Base-by-base conservation (phyloP, 164 flowering plant genomes). In the Sedum album region DNA sequence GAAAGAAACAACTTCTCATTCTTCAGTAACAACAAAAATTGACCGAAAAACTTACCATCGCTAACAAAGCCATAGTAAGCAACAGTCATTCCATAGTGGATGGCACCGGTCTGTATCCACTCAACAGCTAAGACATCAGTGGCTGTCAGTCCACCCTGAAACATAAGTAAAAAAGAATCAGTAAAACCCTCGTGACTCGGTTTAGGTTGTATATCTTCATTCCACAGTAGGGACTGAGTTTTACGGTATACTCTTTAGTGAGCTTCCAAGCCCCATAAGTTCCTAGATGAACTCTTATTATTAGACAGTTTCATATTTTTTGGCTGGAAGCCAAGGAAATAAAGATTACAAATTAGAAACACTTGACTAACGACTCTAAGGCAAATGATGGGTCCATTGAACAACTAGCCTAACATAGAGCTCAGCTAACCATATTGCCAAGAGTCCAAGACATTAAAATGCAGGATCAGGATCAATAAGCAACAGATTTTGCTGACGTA, bases 111-210 rank as follows among this genome's bases (percentile, higher is more conserved):
- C 65, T 90, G 93, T 68, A 87, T 82, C 99, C 99, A 94, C 76
- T 91, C 91, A 62, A 87, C 96, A 48, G 96, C 96, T 80, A 94
- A 94, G 68, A 94, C 99, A 83, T 94, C 99, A 26, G 96, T 91
- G 69, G 96, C 90, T 31, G 99, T 91, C 66, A 91, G 96, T 57
- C 99, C 99, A 39, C 97, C 99, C 99, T 94, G 82, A 66, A 79
- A 73, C 60, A 67, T 77, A 68, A 62, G 76, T 46, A 72, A 57
- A 14, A 74, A 33, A 63, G 25, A 20, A 64, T 35, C 6, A 23
- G 25, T 26, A 15, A 4, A 26, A 10, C 26, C 31, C 26, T 55
- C 31, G 31, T 28, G 31, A 26, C 30, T 23, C 60, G 25, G 60
- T 53, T 53, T 53, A 21, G 28, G 11, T 53, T 53, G 25, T 53